Evolutionary conservation across 2,329 filamentous ascomycete genomes (phyloP).

Genomic region (Aspergillus alliaceus): DNA sequence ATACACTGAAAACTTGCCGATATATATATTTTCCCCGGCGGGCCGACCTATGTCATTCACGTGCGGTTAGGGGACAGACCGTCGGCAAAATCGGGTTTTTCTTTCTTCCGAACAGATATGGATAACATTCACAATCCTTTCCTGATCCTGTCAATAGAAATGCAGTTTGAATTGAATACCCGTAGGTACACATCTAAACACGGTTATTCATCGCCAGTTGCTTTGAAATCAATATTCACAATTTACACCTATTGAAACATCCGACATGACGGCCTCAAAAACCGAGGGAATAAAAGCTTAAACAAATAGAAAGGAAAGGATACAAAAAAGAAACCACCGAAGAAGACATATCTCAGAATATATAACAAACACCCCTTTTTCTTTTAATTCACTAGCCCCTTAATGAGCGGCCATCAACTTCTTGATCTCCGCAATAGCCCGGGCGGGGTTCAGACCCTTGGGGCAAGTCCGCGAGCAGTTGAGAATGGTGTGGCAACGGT

Average conservation of each 20-base stretch:
- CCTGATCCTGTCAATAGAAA: background rate
- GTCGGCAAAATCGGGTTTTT: background rate
- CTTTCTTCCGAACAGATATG: background rate
- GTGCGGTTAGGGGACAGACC: background rate
- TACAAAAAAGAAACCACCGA: conserved; percentile 14
- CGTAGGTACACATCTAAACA: background rate
- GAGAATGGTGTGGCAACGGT: conserved; percentile 98
- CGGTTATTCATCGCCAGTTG: conserved; percentile 6
- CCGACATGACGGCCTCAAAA: conserved; percentile 23
- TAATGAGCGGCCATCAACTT: conserved; percentile 73
- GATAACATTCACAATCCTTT: background rate
- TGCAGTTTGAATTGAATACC: background rate
- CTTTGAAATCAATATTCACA: conserved; percentile 21
- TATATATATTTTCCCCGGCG: background rate
- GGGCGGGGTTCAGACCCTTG: conserved; percentile 94
- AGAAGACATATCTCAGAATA: conserved; percentile 15
- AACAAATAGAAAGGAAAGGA: conserved; percentile 10
- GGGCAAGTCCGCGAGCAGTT: conserved; percentile 98
- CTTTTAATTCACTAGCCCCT: conserved; percentile 11
- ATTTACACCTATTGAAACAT: conserved; percentile 33
- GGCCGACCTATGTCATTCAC: background rate
- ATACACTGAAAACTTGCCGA: background rate
- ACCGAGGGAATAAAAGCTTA: conserved; percentile 24
- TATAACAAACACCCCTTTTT: conserved; percentile 14
- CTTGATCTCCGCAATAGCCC: conserved; percentile 97